Evolutionary conservation across 345 rosid species (phyloP), one percentile per base, ranked within the genome.

Genomic region (Salix purpurea): DNA sequence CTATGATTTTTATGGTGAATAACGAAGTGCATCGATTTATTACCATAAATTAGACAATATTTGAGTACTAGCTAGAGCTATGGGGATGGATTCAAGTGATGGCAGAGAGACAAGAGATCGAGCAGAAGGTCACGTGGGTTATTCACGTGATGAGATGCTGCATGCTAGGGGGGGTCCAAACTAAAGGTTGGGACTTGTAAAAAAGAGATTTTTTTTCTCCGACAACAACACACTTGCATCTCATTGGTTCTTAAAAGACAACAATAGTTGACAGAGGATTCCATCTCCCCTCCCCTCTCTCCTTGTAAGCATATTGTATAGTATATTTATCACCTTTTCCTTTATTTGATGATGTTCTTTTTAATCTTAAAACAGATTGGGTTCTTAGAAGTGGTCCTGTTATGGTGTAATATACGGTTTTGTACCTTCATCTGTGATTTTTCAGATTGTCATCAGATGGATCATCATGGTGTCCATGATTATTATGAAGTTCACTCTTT

Each of bases 61-160:
- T 32, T 30, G 68, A 65, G 2, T 16, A 36, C 37, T 36, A 58
- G 64, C 37, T 36, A 58, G 64, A 58, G 64, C 11, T n/a, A 23
- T 23, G 28, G 64, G 28, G 64, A 12, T n/a, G 23, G 64, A 42
- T 10, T 23, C 64, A 9, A 58, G 64, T 58, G 28, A 23, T 58
- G 28, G 28, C 3, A 4, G 75, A 46, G 69, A 73, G 82, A 79
- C 78, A 74, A 58, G 77, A 50, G 70, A 36, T 36, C 7, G 37
- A 54, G 81, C 78, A 65, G 74, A 74, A 37, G 72, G 83, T 84
- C 89, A 90, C 96, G 80, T 89, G 91, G 89, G 86, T 37, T n/a
- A 67, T 78, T 90, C 96, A 91, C 91, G 94, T 87, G 96, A 86
- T n/a, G 82, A 80, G 91, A 85, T 82, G 80, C 84, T 56, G 72